These are phyloP conservation scores for Beauveria medogensis DNA, from an alignment of 2,329 filamentous ascomycete genomes.

Conservation along the genomic window DNA sequence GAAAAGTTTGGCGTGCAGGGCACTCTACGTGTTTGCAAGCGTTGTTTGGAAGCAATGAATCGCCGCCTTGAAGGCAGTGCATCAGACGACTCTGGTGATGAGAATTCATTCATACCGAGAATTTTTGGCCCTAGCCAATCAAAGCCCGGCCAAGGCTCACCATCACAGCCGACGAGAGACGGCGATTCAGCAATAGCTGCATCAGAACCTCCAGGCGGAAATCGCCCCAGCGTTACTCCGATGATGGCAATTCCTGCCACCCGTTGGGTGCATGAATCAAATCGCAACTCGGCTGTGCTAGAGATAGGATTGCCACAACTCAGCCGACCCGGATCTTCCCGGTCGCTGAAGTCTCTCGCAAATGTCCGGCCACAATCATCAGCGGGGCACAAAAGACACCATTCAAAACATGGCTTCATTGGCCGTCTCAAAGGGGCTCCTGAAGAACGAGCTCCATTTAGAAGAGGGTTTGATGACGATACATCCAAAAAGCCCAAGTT, in stretches of 20 bases:
- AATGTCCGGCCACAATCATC: constrained; percentile 65
- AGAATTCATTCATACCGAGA: constrained; percentile 58
- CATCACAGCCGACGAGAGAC: constrained; percentile 29
- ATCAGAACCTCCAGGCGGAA: constrained; percentile 36
- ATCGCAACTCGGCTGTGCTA: constrained; percentile 77
- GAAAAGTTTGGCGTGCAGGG: constrained; percentile 80
- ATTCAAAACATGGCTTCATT: constrained; percentile 79
- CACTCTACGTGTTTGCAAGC: constrained; percentile 82
- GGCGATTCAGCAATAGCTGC: constrained; percentile 23
- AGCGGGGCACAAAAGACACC: constrained; percentile 69
- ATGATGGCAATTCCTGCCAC: constrained; percentile 66
- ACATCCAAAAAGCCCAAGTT: constrained; percentile 57
- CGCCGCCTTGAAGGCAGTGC: constrained; percentile 78
- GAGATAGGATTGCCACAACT: constrained; percentile 83
- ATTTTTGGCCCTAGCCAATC: constrained; percentile 50
- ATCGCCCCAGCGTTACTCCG: constrained; percentile 52
- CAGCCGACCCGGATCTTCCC: constrained; percentile 85
- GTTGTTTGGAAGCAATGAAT: constrained; percentile 85
- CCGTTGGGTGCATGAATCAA: constrained; percentile 62
- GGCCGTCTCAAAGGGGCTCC: constrained; percentile 62
- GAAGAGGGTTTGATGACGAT: constrained; percentile 62
- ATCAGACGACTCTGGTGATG: constrained; percentile 82
- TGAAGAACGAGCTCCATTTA: constrained; percentile 84
- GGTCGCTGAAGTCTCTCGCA: constrained; percentile 72
- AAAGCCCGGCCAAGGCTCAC: constrained; percentile 31